Evolutionary conservation across 2,329 filamentous ascomycete genomes (phyloP), one percentile per base, ranked within the genome.

Genomic region (Colletotrichum siamense): DNA sequence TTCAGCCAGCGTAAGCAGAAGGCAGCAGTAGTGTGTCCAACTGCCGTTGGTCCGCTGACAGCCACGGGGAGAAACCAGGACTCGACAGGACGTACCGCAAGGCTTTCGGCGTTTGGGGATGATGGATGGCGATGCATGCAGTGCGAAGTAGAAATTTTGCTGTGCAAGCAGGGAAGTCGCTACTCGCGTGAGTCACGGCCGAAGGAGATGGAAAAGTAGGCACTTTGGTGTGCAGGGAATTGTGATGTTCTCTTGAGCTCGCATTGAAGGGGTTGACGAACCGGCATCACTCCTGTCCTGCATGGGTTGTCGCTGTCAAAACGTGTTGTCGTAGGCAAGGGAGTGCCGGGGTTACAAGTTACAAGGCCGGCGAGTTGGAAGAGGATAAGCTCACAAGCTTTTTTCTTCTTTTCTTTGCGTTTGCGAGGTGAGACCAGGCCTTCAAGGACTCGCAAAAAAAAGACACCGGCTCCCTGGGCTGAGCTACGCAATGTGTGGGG

Each of bases 341-440:
- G 16, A 24, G 44, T 3, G n/a, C 10, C n/a, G 44, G 44, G 44
- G 18, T 52, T 22, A 22, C 44, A 22, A 0, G 44, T 1, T 22
- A 22, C 44, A 13, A 13, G 44, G 44, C n/a, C 44, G 44, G 44
- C 44, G 44, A 52, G 44, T 52, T 5, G 44, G 10, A 52, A 52
- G 44, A 13, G 57, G 68, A 32, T 63, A 63, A 70, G 68, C 68
- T 70, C 68, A 63, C 67, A 70, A 63, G 57, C 68, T 70, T 70
- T 63, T 8, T 44, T 18, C 16, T 3, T 3, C 16, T 18, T 22
- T n/a, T 24, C 5, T 12, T 59, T 28, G 8, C 39, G 39, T 49
- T 49, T 49, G 30, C 49, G 28, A 36, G 24, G 28, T 49, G 39
- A 49, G 39, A 49, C 39, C 39, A 49, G 39, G 39, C 39, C 9